Base-by-base conservation (phyloP, 192 early-diverging fungal genomes). In the Coemansia erecta region DNA sequence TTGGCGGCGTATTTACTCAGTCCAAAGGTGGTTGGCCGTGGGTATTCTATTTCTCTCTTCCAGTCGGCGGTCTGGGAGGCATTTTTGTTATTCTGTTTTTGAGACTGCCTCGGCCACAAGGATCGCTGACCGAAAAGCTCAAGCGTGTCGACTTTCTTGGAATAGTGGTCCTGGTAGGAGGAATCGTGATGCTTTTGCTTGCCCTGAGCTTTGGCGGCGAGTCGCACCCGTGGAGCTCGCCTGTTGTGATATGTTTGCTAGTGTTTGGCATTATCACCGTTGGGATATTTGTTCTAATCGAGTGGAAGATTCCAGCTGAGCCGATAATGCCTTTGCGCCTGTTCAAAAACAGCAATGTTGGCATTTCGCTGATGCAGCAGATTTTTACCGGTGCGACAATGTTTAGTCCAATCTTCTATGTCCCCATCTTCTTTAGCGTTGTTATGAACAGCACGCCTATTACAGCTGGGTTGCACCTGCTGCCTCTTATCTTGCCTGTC, bases 1-100 rank as follows among this genome's bases (percentile, higher is more conserved):
- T 85, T 41, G 89, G 89, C 45, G 89, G 89, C 22, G 81, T 81
- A 3, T 89, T 91, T 57, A 69, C 84, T 0, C 85, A 89, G 49
- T 51, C 49, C 23, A 70, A 85, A 51, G 56, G 81, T 10, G 76
- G 73, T 2, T 91, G 89, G 89, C 80, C 83, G 19, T 90, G 87
- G 87, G 83, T 77, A 3, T 79, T 84, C 48, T 82, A 83, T 37
- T 70, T 89, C 21, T 71, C 83, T 45, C 58, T 83, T 35, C 83
- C 81, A 13, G 64, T 82, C 4, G 63, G 66, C 12, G 64, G 64
- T 4, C 24, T 74, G 7, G 60, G 65, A 1, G 51, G 74, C 7
- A 9, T 79, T 5, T 62, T 75, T 8, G 37, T 75, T 67, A 76
- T 82, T 0, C 54, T 79, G 31, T 85, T 85, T 31, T 62, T 89